Evolutionary conservation across 2,329 filamentous ascomycete genomes (phyloP).

Genomic region (Tolypocladium nubicola): DNA sequence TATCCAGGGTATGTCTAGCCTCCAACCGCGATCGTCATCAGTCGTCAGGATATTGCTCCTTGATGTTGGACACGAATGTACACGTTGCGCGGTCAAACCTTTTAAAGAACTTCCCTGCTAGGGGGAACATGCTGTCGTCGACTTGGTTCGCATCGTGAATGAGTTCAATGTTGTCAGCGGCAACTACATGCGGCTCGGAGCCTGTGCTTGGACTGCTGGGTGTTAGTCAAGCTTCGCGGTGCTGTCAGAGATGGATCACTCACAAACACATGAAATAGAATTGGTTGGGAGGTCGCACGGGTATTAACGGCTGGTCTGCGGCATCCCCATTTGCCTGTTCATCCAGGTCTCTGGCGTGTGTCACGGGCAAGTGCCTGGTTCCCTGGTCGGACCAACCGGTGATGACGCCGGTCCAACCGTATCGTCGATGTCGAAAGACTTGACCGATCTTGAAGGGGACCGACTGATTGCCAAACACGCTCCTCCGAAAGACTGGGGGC

Average conservation of each 20-base stretch:
- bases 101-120: conserved; percentile 82
- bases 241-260: conserved; percentile 25
- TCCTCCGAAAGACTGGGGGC: conserved; percentile 23
- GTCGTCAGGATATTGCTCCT: conserved; percentile 79
- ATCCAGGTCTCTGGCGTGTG: conserved; percentile 14
- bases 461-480: conserved; percentile 10
- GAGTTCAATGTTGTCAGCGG: conserved; percentile 71
- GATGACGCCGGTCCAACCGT: conserved; percentile 70
- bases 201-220: conserved; percentile 19
- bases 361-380: conserved; percentile 14
- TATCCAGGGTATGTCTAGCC: not conserved
- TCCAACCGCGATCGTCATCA: conserved; percentile 23
- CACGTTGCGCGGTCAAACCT: conserved; percentile 60
- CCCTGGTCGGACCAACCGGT: conserved; percentile 68
- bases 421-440: conserved; percentile 73
- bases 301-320: conserved; percentile 3
- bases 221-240: not conserved
- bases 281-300: conserved; percentile 16
- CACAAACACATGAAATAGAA: conserved; percentile 79
- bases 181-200: conserved; percentile 21
- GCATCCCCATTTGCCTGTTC: conserved; percentile 15
- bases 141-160: conserved; percentile 37
- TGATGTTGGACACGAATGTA: conserved; percentile 70
- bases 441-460: conserved; percentile 61
- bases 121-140: conserved; percentile 46